Conservation (phyloP, 2,329 filamentous ascomycete genomes). For the Aspergillus arachidicola region DNA sequence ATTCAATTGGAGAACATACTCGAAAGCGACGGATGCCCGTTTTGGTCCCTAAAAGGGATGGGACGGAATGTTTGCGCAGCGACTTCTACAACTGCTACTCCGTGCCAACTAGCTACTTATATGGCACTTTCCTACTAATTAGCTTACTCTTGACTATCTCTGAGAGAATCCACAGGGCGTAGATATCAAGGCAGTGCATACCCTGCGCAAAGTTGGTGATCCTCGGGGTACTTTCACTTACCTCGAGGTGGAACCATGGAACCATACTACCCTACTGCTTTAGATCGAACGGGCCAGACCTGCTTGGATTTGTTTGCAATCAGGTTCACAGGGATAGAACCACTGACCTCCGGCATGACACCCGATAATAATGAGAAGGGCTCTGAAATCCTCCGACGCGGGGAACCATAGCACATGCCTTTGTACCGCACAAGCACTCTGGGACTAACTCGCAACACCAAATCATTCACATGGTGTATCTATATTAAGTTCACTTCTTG, state of each 20-base stretch:
- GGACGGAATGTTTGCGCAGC: not conserved
- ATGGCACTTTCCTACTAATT: slow-evolving; percentile 1
- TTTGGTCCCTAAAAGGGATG: not conserved
- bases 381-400: not conserved
- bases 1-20: slow-evolving; percentile 3
- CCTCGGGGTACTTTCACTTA: not conserved
- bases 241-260: not conserved
- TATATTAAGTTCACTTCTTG: not conserved
- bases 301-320: not conserved
- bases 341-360: not conserved
- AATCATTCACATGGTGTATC: not conserved
- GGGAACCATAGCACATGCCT: not conserved
- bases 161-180: not conserved
- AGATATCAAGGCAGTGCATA: not conserved
- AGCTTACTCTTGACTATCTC: not conserved
- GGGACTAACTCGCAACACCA: not conserved
- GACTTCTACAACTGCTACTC: not conserved
- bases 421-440: not conserved
- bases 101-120: not conserved
- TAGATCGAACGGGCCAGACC: not conserved
- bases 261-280: not conserved
- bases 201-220: not conserved
- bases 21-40: not conserved
- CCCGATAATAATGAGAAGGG: not conserved
- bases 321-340: not conserved